A percentile compares a stretch with the other conserved stretches of the same genome.
phyloP scores from a whole-genome alignment of 148 eudicot genomes.

The Rhododendron molle region DNA sequence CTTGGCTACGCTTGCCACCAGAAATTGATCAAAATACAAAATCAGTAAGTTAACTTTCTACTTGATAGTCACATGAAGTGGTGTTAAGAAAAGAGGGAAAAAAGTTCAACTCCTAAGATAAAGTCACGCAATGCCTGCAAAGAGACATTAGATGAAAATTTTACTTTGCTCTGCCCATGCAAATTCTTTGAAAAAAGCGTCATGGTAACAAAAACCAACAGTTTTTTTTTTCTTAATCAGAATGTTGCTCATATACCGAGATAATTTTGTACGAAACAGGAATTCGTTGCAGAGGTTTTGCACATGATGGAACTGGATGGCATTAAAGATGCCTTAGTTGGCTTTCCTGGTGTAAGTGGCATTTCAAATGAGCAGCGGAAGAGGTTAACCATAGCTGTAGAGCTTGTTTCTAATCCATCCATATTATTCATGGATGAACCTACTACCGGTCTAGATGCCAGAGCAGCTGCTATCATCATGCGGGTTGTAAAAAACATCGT shows the following conservation, averaged over 20 bases:
- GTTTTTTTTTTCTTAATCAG: neutral
- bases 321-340: constrained; percentile 39
- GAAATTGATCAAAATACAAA: constrained; percentile 12
- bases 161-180: neutral
- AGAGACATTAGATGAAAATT: neutral
- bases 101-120: neutral
- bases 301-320: constrained; percentile 48
- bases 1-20: constrained; percentile 27
- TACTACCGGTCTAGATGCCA: constrained; percentile 57
- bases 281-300: constrained; percentile 48
- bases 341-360: constrained; percentile 44
- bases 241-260: neutral
- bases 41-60: neutral
- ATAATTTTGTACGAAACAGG: constrained; percentile 20
- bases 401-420: constrained; percentile 63
- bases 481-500: constrained; percentile 51
- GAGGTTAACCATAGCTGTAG: constrained; percentile 59
- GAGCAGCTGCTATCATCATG: constrained; percentile 70
- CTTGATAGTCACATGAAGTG: neutral
- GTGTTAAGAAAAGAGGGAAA: neutral
- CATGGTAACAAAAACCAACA: neutral
- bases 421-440: constrained; percentile 29
- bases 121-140: neutral
- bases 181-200: neutral
- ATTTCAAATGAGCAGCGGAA: constrained; percentile 64